A percentile compares a stretch with the other conserved stretches of the same genome.
Evolutionary conservation across 805 yeast genomes (phyloP).

Genomic region (Kodamaea lidongshanica): DNA sequence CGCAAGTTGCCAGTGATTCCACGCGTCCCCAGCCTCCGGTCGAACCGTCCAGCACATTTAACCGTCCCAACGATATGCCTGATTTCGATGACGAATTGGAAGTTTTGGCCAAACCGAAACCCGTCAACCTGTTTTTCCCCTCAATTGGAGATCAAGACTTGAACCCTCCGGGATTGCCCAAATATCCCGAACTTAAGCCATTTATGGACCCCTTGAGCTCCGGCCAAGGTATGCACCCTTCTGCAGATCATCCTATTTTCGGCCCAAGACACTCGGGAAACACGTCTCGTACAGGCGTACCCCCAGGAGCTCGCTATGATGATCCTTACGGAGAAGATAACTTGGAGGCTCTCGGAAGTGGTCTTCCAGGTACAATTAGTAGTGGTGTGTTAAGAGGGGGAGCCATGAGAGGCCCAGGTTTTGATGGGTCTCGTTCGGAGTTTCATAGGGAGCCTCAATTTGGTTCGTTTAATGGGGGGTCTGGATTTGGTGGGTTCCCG

Average conservation of each 20-base stretch:
- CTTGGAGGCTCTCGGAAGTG: constrained; percentile 38
- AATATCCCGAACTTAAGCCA: constrained; percentile 39
- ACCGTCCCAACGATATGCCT: constrained; percentile 38
- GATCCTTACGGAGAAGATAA: constrained; percentile 45
- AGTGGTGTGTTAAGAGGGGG: constrained; percentile 9
- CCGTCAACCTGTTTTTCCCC: constrained; percentile 14
- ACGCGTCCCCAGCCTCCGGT: background rate
- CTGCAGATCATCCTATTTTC: constrained; percentile 47
- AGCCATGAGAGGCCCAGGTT: constrained; percentile 5
- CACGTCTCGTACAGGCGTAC: constrained; percentile 28
- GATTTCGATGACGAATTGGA: constrained; percentile 52
- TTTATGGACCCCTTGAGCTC: constrained; percentile 37
- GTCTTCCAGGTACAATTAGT: constrained; percentile 39
- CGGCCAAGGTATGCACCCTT: constrained; percentile 48
- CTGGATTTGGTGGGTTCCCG: constrained; percentile 7
- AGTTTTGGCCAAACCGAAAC: constrained; percentile 15
- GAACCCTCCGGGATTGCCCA: constrained; percentile 39
- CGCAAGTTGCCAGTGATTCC: background rate
- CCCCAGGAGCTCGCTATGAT: constrained; percentile 48
- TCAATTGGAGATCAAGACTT: constrained; percentile 47
- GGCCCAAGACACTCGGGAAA: constrained; percentile 18
- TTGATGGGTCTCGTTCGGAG: background rate
- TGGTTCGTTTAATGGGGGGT: constrained; percentile 9
- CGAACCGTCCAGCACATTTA: background rate
- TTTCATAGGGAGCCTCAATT: constrained; percentile 2